Percentiles rank a stretch among this genome's conserved stretches.
These are phyloP conservation scores for Fusarium guadeloupense DNA, from an alignment of 2,329 filamentous ascomycete genomes.

Conservation along the genomic window DNA sequence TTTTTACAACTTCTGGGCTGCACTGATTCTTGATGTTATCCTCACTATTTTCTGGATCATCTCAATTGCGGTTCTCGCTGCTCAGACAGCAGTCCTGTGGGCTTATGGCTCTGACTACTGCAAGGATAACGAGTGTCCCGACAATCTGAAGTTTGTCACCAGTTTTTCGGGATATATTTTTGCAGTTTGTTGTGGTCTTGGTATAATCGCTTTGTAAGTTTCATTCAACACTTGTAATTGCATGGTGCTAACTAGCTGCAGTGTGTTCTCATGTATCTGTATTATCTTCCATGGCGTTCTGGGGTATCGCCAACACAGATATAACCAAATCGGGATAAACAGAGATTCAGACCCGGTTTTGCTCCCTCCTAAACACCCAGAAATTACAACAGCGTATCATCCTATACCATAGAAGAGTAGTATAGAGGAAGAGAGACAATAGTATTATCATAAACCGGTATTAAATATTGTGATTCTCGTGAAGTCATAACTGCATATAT, in stretches of 20 bases:
- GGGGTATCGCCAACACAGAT: slow-evolving; percentile 55
- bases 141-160: not conserved
- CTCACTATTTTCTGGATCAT: slow-evolving; percentile 63
- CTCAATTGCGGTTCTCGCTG: slow-evolving; percentile 54
- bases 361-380: not conserved
- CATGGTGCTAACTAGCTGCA: slow-evolving; percentile 27
- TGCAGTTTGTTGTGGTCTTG: slow-evolving; percentile 52
- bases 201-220: slow-evolving; percentile 56
- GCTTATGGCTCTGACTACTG: slow-evolving; percentile 32
- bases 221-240: fast-evolving
- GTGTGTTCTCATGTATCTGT: slow-evolving; percentile 54
- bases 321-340: slow-evolving; percentile 22
- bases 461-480: no score
- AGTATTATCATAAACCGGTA: no score
- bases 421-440: no score
- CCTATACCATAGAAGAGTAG: not conserved
- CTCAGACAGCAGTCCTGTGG: slow-evolving; percentile 45
- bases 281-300: slow-evolving; percentile 54
- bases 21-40: slow-evolving; percentile 61
- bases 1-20: slow-evolving; percentile 63
- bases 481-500: no score
- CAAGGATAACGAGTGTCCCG: slow-evolving; percentile 38
- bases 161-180: slow-evolving; percentile 43
- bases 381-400: slow-evolving; percentile 4
- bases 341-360: not conserved